Evolutionary conservation across 768 basidiomycete genomes (phyloP).

Genomic region (Suillus occidentalis): DNA sequence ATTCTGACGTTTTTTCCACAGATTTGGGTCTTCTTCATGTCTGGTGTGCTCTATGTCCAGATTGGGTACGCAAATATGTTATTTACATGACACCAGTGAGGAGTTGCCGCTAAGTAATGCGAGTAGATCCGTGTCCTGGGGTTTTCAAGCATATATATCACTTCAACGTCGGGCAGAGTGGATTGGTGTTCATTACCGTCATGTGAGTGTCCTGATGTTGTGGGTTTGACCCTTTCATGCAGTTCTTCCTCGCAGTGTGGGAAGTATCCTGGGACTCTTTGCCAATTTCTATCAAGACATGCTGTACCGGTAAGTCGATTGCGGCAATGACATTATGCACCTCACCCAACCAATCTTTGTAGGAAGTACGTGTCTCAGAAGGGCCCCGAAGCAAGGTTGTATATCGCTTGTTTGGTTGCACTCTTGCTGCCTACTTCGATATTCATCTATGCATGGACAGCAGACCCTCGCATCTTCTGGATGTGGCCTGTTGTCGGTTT

Average conservation of each 20-base stretch:
- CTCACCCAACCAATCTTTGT: constrained; percentile 29
- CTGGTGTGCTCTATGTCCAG: constrained; percentile 71
- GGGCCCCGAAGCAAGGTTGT: constrained; percentile 59
- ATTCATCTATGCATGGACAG: constrained; percentile 74
- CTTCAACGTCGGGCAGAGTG: constrained; percentile 61
- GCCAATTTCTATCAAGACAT: constrained; percentile 46
- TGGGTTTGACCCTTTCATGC: background rate
- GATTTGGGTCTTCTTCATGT: constrained; percentile 69
- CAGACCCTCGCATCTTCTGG: constrained; percentile 56
- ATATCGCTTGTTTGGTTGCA: constrained; percentile 52
- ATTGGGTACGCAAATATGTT: constrained; percentile 42
- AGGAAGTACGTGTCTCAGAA: constrained; percentile 27
- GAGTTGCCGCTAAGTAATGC: constrained; percentile 2
- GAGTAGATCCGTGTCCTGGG: constrained; percentile 51
- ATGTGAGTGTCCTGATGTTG: constrained; percentile 37
- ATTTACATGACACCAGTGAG: background rate
- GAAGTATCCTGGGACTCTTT: constrained; percentile 45
- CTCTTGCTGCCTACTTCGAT: constrained; percentile 54
- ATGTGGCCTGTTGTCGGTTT: constrained; percentile 37
- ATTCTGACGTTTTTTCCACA: constrained; percentile 22
- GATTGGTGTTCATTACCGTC: constrained; percentile 58
- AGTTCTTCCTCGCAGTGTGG: constrained; percentile 41
- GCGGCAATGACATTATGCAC: background rate
- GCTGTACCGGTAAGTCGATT: constrained; percentile 42
- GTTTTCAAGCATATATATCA: constrained; percentile 56